These are phyloP conservation scores for Isoetes engelmannii DNA, from an alignment of 83 land plant genomes.

Conservation along the genomic window DNA sequence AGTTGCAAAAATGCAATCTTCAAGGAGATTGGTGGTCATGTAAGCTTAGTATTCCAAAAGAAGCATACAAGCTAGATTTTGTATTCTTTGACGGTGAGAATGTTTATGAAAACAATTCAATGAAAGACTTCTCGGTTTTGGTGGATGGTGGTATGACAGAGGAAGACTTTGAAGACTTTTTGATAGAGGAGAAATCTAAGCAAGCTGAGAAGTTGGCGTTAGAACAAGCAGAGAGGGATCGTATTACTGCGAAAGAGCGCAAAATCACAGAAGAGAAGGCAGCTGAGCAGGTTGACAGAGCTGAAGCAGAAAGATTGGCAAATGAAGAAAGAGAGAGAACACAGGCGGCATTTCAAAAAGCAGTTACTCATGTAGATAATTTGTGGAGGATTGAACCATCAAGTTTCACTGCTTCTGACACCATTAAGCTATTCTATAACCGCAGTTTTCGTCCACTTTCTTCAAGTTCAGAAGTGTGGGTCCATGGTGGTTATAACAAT, in stretches of 20 bases:
- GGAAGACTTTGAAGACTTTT: conserved; percentile 62
- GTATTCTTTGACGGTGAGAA: conserved; percentile 68
- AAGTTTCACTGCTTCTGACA: conserved; percentile 46
- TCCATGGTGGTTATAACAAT: conserved; percentile 80
- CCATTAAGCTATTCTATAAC: conserved; percentile 59
- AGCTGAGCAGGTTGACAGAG: conserved; percentile 56
- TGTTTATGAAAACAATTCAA: conserved; percentile 69
- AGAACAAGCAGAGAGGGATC: conserved; percentile 62
- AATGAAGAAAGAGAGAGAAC: conserved; percentile 36
- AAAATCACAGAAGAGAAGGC: conserved; percentile 51
- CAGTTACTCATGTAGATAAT: conserved; percentile 36
- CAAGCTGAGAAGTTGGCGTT: conserved; percentile 53
- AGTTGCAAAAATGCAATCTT: conserved; percentile 47
- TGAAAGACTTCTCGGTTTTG: conserved; percentile 48
- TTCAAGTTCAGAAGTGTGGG: conserved; percentile 54
- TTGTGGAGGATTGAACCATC: conserved; percentile 60
- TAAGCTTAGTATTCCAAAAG: conserved; percentile 52
- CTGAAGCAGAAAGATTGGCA: conserved; percentile 54
- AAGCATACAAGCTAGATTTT: conserved; percentile 75
- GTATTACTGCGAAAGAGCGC: conserved; percentile 49
- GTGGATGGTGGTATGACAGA: conserved; percentile 64
- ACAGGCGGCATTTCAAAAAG: conserved; percentile 39
- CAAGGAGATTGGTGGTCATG: conserved; percentile 87
- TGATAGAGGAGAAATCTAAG: conserved; percentile 65
- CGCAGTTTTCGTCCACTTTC: conserved; percentile 52